Conservation (phyloP, 164 flowering plant genomes). For the Saururus chinensis region DNA sequence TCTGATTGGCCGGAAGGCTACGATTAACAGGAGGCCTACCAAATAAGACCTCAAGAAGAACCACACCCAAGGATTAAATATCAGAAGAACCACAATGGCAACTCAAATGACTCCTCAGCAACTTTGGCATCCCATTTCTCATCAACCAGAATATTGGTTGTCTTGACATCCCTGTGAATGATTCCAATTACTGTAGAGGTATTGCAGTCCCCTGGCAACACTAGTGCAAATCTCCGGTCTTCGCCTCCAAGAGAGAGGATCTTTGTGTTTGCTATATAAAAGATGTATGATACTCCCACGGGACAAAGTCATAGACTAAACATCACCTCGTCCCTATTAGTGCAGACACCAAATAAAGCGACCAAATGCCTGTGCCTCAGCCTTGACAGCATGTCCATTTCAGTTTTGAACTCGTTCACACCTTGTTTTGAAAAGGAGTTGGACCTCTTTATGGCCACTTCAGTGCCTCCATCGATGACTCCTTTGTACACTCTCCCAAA, state of each 20-base stretch:
- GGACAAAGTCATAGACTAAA: slow-evolving; percentile 15
- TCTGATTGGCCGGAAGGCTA: not conserved
- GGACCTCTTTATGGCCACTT: slow-evolving; percentile 53
- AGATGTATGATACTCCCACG: slow-evolving; percentile 12
- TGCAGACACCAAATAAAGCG: slow-evolving; percentile 2
- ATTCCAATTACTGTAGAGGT: slow-evolving; percentile 2
- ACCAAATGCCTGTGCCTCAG: slow-evolving; percentile 7
- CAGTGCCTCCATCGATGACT: slow-evolving; percentile 24
- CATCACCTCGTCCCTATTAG: slow-evolving; percentile 8
- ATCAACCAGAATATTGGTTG: not conserved
- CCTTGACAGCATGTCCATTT: slow-evolving; percentile 12
- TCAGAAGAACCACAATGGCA: not conserved
- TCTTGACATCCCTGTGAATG: not conserved
- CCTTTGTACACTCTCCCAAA: slow-evolving; percentile 52
- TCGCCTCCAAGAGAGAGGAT: slow-evolving; percentile 7
- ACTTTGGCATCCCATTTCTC: not conserved
- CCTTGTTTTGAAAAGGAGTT: slow-evolving; percentile 59
- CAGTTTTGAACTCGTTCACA: slow-evolving; percentile 42
- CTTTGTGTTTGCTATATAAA: slow-evolving; percentile 3
- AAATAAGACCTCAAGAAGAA: not conserved
- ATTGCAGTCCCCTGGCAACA: slow-evolving; percentile 1
- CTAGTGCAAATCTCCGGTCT: slow-evolving; percentile 4
- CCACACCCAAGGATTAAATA: not conserved
- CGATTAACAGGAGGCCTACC: not conserved
- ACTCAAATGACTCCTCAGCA: too few relatives aligned